A percentile compares a stretch with the other conserved stretches of the same genome.
Conservation (phyloP, 2,329 filamentous ascomycete genomes). For the Fusarium sacchari region DNA sequence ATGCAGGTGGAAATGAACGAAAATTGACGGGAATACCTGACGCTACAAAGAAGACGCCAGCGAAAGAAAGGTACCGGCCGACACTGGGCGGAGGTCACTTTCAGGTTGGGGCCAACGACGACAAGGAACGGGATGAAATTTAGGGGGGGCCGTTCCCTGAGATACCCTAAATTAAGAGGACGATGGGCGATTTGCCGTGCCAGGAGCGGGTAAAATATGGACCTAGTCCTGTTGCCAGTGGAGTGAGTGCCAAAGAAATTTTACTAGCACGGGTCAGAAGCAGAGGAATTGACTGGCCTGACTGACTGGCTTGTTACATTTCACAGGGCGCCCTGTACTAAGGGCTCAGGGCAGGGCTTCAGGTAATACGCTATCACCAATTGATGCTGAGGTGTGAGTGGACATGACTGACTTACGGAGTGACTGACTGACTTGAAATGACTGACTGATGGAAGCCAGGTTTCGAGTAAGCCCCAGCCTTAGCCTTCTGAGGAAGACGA, state of each 20-base stretch:
- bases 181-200: slow-evolving; percentile 33
- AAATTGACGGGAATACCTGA: slow-evolving; percentile 5
- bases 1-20: slow-evolving; percentile 9
- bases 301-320: slow-evolving; percentile 31
- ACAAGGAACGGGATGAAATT: slow-evolving; percentile 41
- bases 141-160: slow-evolving; percentile 20
- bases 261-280: slow-evolving; percentile 33
- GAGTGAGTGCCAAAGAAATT: slow-evolving; percentile 39
- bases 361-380: slow-evolving; percentile 10
- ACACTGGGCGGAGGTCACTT: not conserved
- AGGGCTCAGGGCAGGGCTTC: slow-evolving; percentile 39
- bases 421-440: slow-evolving; percentile 8
- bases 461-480: slow-evolving; percentile 16
- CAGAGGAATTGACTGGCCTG: slow-evolving; percentile 26
- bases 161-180: slow-evolving; percentile 40
- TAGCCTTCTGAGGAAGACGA: slow-evolving; percentile 7
- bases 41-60: slow-evolving; percentile 3
- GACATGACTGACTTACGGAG: slow-evolving; percentile 9
- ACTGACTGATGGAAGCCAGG: slow-evolving; percentile 18
- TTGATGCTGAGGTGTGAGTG: slow-evolving; percentile 32
- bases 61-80: slow-evolving; percentile 6
- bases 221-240: slow-evolving; percentile 9
- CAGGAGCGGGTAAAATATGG: slow-evolving; percentile 45
- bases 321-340: slow-evolving; percentile 28
- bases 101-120: slow-evolving; percentile 37